These are phyloP conservation scores for Claviceps sp. DNA, from an alignment of 2,329 filamentous ascomycete species.

Conservation along the genomic window DNA sequence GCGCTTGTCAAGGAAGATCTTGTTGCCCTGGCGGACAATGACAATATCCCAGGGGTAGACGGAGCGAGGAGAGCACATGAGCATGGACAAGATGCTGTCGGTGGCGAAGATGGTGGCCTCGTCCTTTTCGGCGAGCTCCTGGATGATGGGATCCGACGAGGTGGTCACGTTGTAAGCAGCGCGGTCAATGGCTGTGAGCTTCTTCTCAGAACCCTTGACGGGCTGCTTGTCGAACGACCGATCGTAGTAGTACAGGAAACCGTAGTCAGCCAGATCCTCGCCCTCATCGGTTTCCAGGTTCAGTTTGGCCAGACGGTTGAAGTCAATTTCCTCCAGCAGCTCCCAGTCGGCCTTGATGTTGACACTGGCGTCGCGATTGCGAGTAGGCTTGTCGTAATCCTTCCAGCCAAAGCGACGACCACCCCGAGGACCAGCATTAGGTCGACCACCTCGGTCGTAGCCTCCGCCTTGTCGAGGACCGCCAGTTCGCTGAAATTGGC, in stretches of 20 bases:
- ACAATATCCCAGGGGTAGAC: constrained; percentile 98
- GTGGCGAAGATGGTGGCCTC: constrained; percentile 96
- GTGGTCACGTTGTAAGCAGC: constrained; percentile 98
- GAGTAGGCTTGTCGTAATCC: constrained; percentile 94
- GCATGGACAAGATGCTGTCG: constrained; percentile 94
- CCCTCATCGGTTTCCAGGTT: constrained; percentile 91
- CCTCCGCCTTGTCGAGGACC: constrained; percentile 49
- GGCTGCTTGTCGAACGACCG: constrained; percentile 87
- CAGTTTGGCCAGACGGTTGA: constrained; percentile 85
- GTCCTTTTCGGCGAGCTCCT: constrained; percentile 90
- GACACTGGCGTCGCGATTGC: constrained; percentile 90
- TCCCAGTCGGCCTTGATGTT: constrained; percentile 94
- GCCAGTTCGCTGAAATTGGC: constrained; percentile 57
- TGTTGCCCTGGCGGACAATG: constrained; percentile 83
- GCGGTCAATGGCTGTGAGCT: constrained; percentile 78
- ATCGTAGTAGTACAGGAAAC: constrained; percentile 98
- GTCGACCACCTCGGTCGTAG: constrained; percentile 63
- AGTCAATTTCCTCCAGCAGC: constrained; percentile 96
- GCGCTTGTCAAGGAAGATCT: constrained; percentile 98
- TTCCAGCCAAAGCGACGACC: constrained; percentile 94
- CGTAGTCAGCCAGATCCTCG: constrained; percentile 89
- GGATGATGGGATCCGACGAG: constrained; percentile 88
- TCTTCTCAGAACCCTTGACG: constrained; percentile 78
- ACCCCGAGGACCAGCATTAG: constrained; percentile 52
- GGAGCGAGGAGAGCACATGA: constrained; percentile 94